These are phyloP conservation scores for Luffa acutangula DNA, from an alignment of 306 rosid genomes.

Conservation along the genomic window DNA sequence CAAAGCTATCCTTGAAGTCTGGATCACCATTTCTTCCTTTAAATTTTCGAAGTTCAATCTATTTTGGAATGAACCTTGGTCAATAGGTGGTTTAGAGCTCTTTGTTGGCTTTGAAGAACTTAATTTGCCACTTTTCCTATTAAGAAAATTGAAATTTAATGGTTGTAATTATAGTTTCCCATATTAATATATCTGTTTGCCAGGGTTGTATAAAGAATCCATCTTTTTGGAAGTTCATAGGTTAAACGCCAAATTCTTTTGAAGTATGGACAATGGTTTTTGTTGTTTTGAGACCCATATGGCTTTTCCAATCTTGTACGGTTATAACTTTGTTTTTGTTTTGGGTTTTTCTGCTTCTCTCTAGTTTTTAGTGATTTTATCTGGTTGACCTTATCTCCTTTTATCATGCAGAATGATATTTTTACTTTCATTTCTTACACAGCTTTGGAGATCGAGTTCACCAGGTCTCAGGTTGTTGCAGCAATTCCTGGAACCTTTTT, in stretches of 20 bases:
- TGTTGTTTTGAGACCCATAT: not conserved
- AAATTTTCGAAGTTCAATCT: not conserved
- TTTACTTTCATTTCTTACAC: conserved; percentile 56
- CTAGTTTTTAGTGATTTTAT: conserved; percentile 15
- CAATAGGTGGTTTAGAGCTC: not conserved
- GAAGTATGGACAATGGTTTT: not conserved
- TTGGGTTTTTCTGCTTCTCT: conserved; percentile 6
- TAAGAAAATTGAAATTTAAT: not conserved
- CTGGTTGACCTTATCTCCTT: conserved; percentile 37
- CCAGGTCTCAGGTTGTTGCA: conserved; percentile 83
- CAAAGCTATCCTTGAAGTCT: not conserved
- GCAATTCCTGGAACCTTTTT: conserved; percentile 91
- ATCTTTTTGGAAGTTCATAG: not conserved
- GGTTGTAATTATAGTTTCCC: not conserved
- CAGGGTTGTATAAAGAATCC: not conserved
- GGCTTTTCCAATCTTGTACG: not conserved
- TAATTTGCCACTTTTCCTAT: not conserved
- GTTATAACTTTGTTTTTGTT: not conserved
- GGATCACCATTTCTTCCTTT: not conserved
- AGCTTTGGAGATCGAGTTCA: conserved; percentile 96
- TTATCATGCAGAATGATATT: conserved; percentile 48
- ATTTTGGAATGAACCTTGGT: not conserved
- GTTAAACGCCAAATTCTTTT: not conserved
- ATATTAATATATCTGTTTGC: not conserved
- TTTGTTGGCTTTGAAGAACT: not conserved